phyloP scores from a whole-genome alignment of 306 rosid species.

The Vachellia pachyceras region DNA sequence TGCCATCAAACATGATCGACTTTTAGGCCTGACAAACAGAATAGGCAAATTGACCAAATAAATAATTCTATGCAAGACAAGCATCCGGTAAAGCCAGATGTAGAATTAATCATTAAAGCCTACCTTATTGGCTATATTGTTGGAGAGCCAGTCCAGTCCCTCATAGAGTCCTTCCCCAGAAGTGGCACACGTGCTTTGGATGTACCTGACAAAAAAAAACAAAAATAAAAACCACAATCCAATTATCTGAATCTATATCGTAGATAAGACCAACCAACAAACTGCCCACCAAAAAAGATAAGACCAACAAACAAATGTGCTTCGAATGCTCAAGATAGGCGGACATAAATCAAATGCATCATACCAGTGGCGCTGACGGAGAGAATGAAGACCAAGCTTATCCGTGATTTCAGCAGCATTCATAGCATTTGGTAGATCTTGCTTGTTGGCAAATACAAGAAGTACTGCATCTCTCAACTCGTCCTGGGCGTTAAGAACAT shows the following conservation, averaged over 20 bases:
- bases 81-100: conserved; percentile 1
- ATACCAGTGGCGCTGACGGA: conserved; percentile 51
- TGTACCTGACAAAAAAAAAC: conserved; percentile 36
- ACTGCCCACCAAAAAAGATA: too few relatives aligned
- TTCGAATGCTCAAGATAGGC: background rate
- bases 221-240: conserved; percentile 1
- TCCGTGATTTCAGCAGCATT: conserved; percentile 51
- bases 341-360: background rate
- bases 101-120: background rate
- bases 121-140: conserved; percentile 49
- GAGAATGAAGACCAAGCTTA: conserved; percentile 51
- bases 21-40: conserved; percentile 42
- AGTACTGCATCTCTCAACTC: conserved; percentile 50
- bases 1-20: conserved; percentile 19
- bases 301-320: background rate
- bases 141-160: conserved; percentile 53
- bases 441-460: conserved; percentile 54
- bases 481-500: conserved; percentile 36
- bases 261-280: too few relatives aligned
- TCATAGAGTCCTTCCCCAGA: conserved; percentile 52
- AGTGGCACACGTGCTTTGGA: conserved; percentile 50
- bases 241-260: background rate
- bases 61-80: background rate
- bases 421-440: conserved; percentile 54
- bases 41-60: background rate